phyloP scores from a whole-genome alignment of 2,329 filamentous ascomycete genomes.

The Exophiala sp. region DNA sequence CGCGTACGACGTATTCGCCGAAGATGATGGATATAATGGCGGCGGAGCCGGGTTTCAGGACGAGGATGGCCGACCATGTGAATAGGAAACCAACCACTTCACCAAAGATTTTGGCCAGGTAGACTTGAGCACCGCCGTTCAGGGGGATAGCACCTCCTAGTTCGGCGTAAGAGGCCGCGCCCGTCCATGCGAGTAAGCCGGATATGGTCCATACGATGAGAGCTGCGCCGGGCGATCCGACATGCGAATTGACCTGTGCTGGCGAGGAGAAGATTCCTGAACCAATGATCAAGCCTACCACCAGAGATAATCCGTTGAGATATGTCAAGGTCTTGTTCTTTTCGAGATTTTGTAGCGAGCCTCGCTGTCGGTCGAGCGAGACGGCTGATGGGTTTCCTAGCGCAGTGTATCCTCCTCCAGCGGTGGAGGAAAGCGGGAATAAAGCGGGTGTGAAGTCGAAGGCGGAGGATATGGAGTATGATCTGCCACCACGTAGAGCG shows the following conservation, averaged over 20 bases:
- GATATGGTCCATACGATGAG: slow-evolving; percentile 89
- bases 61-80: slow-evolving; percentile 91
- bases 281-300: slow-evolving; percentile 91
- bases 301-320: slow-evolving; percentile 84
- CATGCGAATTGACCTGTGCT: slow-evolving; percentile 85
- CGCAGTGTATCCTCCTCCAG: slow-evolving; percentile 72
- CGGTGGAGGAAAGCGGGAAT: slow-evolving; percentile 83
- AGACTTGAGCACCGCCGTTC: slow-evolving; percentile 91
- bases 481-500: slow-evolving; percentile 54
- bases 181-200: slow-evolving; percentile 92
- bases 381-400: slow-evolving; percentile 70
- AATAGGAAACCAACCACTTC: slow-evolving; percentile 91
- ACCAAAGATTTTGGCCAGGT: slow-evolving; percentile 93
- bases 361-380: slow-evolving; percentile 45
- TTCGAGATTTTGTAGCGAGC: slow-evolving; percentile 74
- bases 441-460: slow-evolving; percentile 95
- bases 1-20: slow-evolving; percentile 92
- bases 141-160: slow-evolving; percentile 91
- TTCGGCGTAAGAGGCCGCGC: slow-evolving; percentile 91
- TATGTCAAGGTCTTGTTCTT: slow-evolving; percentile 95
- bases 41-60: slow-evolving; percentile 87
- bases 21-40: slow-evolving; percentile 98
- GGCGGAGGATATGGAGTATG: slow-evolving; percentile 85
- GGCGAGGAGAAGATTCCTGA: slow-evolving; percentile 95
- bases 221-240: slow-evolving; percentile 84